Conservation (phyloP, 441 rosid genomes). For the Arabidopsis hybrid region DNA sequence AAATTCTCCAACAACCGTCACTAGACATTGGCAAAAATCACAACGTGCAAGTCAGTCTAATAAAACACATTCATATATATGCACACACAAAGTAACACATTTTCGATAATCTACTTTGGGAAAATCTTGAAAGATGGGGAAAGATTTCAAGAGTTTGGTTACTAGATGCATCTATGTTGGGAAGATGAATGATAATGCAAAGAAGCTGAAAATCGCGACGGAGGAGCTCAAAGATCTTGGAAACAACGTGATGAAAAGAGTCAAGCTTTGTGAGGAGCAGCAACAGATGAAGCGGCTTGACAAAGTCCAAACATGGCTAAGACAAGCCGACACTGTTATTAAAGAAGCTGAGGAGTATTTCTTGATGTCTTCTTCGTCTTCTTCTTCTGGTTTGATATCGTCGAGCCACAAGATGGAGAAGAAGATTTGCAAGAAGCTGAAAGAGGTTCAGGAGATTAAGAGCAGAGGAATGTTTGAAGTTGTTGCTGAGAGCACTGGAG, state of each 20-base stretch:
- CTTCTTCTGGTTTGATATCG: slow-evolving; percentile 42
- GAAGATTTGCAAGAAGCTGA: slow-evolving; percentile 31
- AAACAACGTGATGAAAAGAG: slow-evolving; percentile 40
- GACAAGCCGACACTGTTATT: slow-evolving; percentile 38
- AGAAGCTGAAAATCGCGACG: slow-evolving; percentile 32
- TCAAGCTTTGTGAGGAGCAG: slow-evolving; percentile 44
- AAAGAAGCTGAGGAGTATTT: slow-evolving; percentile 42
- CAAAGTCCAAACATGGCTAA: slow-evolving; percentile 44
- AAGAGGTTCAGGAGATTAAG: slow-evolving; percentile 37
- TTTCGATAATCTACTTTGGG: slow-evolving; percentile 16
- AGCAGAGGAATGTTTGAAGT: slow-evolving; percentile 40
- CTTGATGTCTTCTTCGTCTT: slow-evolving; percentile 42
- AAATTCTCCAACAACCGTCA: slow-evolving; percentile 33
- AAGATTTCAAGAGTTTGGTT: slow-evolving; percentile 44
- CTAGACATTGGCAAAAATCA: slow-evolving; percentile 1
- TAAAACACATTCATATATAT: background rate
- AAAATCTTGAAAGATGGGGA: slow-evolving; percentile 35
- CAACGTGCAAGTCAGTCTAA: slow-evolving; percentile 40
- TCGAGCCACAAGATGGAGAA: slow-evolving; percentile 43
- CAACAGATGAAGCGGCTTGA: slow-evolving; percentile 43
- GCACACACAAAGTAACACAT: background rate
- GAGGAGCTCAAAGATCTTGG: slow-evolving; percentile 47
- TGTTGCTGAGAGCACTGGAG: slow-evolving; percentile 34
- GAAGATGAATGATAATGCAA: slow-evolving; percentile 33
- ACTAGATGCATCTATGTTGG: slow-evolving; percentile 46